Conservation (phyloP, 805 yeast species). For the Wickerhamiella australiensis region DNA sequence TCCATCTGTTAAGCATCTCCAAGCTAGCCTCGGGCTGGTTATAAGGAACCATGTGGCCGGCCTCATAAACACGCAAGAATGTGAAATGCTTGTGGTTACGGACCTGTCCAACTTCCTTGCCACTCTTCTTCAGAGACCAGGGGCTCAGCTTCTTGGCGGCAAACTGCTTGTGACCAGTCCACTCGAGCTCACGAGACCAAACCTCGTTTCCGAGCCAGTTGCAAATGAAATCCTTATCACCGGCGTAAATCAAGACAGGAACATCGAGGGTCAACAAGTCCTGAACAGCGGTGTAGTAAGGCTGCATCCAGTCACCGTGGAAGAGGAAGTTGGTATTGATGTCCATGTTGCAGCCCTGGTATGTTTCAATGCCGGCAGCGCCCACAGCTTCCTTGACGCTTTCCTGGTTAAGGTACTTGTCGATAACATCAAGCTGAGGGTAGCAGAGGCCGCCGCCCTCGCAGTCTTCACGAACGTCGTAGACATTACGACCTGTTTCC, state of each 20-base stretch:
- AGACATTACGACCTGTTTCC: constrained; percentile 82
- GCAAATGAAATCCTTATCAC: constrained; percentile 92
- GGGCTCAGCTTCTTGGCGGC: constrained; percentile 29
- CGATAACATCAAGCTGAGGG: constrained; percentile 57
- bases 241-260: constrained; percentile 85
- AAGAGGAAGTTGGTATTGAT: constrained; percentile 70
- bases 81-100: constrained; percentile 65
- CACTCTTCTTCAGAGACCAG: constrained; percentile 29
- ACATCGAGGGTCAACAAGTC: constrained; percentile 57
- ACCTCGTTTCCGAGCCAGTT: constrained; percentile 93
- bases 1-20: constrained; percentile 81
- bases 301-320: constrained; percentile 88
- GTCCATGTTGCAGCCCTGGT: constrained; percentile 41
- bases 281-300: constrained; percentile 62
- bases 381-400: constrained; percentile 70
- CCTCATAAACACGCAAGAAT: constrained; percentile 72
- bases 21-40: constrained; percentile 72
- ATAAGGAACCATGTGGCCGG: constrained; percentile 94
- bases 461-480: constrained; percentile 80
- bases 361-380: constrained; percentile 52
- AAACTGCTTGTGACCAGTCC: constrained; percentile 48
- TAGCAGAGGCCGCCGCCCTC: constrained; percentile 52
- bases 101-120: constrained; percentile 50
- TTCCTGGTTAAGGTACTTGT: constrained; percentile 59
- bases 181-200: constrained; percentile 63